These are phyloP conservation scores for Pseudopyrenochaeta lycopersici DNA, from an alignment of 2,329 filamentous ascomycete genomes.

Conservation along the genomic window DNA sequence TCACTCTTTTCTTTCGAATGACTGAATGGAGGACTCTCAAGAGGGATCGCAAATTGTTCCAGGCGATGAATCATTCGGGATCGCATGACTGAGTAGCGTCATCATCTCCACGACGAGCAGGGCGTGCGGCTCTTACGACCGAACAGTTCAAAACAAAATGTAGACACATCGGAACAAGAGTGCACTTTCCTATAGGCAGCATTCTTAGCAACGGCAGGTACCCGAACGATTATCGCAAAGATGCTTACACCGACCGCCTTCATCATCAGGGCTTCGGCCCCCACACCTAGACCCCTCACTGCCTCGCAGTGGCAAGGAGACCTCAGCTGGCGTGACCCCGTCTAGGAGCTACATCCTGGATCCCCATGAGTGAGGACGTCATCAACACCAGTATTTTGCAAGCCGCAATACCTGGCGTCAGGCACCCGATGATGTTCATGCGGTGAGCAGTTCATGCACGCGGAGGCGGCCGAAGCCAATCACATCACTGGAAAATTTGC, in stretches of 20 bases:
- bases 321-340: conserved; percentile 25
- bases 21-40: background rate
- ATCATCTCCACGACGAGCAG: conserved; percentile 4
- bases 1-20: background rate
- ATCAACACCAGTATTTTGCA: background rate
- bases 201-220: conserved; percentile 9
- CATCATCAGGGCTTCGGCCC: conserved; percentile 11
- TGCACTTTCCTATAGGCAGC: conserved; percentile 8
- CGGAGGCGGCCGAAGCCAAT: conserved; percentile 23
- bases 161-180: conserved; percentile 1
- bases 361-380: conserved; percentile 11
- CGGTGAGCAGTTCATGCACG: conserved; percentile 16
- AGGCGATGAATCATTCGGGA: conserved; percentile 2
- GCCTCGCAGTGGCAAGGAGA: conserved; percentile 22
- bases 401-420: conserved; percentile 16
- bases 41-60: background rate
- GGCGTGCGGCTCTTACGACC: conserved; percentile 6
- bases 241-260: conserved; percentile 5
- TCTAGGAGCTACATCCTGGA: conserved; percentile 9
- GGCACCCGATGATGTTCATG: conserved; percentile 10
- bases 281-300: conserved; percentile 19
- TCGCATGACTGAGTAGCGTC: conserved; percentile 13
- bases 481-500: conserved; percentile 1
- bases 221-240: conserved; percentile 5
- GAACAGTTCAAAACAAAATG: background rate